These are phyloP conservation scores for Hypoxylon rubiginosum DNA, from an alignment of 2,329 filamentous ascomycete genomes.

Conservation along the genomic window DNA sequence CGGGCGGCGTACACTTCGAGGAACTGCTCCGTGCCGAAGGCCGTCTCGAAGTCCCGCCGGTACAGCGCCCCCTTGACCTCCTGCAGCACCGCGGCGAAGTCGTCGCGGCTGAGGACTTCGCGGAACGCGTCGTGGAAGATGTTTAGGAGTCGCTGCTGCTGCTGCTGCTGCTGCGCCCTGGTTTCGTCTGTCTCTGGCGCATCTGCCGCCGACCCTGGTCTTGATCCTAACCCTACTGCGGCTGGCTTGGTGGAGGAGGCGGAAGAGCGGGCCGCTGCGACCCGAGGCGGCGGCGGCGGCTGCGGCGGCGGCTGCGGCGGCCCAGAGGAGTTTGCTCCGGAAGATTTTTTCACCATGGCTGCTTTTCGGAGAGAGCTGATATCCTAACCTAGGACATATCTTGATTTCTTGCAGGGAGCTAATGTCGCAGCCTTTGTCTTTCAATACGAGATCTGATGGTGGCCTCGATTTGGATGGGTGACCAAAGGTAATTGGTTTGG, in stretches of 20 bases:
- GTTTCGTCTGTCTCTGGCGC: slow-evolving; percentile 12
- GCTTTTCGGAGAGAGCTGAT: not conserved
- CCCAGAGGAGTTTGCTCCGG: slow-evolving; percentile 24
- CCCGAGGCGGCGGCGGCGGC: not conserved
- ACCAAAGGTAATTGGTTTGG: not conserved
- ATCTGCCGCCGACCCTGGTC: slow-evolving; percentile 1
- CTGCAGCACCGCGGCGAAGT: slow-evolving; percentile 74
- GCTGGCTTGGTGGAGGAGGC: slow-evolving; percentile 4
- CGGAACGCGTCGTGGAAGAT: slow-evolving; percentile 65
- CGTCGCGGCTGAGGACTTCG: slow-evolving; percentile 60
- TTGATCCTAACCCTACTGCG: not conserved
- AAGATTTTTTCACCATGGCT: slow-evolving; percentile 30
- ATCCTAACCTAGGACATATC: not conserved
- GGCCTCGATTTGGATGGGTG: no score
- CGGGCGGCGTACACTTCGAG: slow-evolving; percentile 87
- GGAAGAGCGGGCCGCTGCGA: no score
- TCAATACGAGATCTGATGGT: not conserved
- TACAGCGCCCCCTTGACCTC: slow-evolving; percentile 88
- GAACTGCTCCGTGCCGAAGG: slow-evolving; percentile 79
- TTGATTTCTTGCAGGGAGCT: not conserved
- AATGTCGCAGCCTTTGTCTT: not conserved
- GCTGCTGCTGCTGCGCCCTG: slow-evolving; percentile 42
- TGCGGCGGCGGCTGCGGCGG: no score
- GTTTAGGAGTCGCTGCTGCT: slow-evolving; percentile 45
- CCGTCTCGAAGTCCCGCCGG: slow-evolving; percentile 83